Evolutionary conservation across 371 early-diverging fungal genomes (phyloP).

Genomic region (Mucor mucedo): DNA sequence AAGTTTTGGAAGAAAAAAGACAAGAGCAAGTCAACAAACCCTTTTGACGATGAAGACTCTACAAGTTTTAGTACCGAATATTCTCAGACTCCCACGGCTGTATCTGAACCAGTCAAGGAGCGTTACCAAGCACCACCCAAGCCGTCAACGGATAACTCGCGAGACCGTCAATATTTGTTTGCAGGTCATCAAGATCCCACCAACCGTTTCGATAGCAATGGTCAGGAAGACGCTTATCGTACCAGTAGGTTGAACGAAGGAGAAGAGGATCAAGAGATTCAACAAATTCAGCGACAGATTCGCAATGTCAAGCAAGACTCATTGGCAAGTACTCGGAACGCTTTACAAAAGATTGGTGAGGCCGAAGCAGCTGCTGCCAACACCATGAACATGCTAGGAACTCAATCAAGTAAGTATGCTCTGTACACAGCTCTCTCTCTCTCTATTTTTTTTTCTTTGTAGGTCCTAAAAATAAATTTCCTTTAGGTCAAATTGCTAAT

Average conservation of each 20-base stretch:
- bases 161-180: conserved; percentile 32
- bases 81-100: conserved; percentile 9
- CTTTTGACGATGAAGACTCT: conserved; percentile 10
- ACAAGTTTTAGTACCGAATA: conserved; percentile 3
- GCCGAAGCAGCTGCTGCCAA: conserved; percentile 67
- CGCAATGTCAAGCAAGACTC: conserved; percentile 74
- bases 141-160: conserved; percentile 9
- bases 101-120: background rate
- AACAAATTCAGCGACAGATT: conserved; percentile 66
- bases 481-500: conserved; percentile 60
- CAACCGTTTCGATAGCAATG: conserved; percentile 6
- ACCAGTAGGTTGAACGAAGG: conserved; percentile 35
- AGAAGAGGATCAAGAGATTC: conserved; percentile 69
- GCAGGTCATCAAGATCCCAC: conserved; percentile 11
- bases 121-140: background rate
- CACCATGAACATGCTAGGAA: conserved; percentile 69
- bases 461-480: conserved; percentile 30
- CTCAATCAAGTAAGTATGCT: conserved; percentile 57
- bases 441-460: background rate
- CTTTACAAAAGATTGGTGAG: conserved; percentile 68
- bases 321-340: conserved; percentile 72
- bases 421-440: background rate
- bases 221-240: conserved; percentile 19
- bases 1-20: conserved; percentile 33
- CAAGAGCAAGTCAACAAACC: conserved; percentile 15